These are phyloP conservation scores for Monotropa hypopitys DNA, from an alignment of 179 eudicot genomes.

Conservation along the genomic window DNA sequence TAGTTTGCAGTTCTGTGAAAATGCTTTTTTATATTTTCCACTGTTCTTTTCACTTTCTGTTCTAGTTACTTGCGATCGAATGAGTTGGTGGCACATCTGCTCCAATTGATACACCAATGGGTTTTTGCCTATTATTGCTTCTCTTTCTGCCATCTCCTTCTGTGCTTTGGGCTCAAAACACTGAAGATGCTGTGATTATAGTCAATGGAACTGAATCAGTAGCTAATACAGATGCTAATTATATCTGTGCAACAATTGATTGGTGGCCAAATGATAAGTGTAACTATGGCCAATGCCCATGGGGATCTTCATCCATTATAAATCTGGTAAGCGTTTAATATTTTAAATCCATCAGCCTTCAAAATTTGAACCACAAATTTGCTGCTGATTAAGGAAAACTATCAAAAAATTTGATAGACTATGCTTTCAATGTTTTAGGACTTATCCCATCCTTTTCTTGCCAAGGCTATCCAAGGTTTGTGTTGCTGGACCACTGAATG, in stretches of 20 bases:
- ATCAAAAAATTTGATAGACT: constrained; percentile 2
- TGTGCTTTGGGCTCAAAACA: constrained; percentile 39
- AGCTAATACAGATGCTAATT: constrained; percentile 61
- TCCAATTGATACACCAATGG: constrained; percentile 32
- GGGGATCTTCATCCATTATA: constrained; percentile 67
- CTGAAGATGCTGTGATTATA: constrained; percentile 30
- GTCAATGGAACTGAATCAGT: constrained; percentile 44
- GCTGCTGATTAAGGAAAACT: not conserved
- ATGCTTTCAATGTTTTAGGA: constrained; percentile 32
- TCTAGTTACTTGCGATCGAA: constrained; percentile 3
- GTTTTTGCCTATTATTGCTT: constrained; percentile 21
- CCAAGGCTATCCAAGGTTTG: constrained; percentile 65
- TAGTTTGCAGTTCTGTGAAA: not conserved
- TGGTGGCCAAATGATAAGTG: constrained; percentile 97
- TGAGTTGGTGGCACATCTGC: constrained; percentile 4
- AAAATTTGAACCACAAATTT: not conserved
- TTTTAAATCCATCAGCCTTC: not conserved
- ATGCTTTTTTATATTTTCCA: not conserved
- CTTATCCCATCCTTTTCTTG: constrained; percentile 58
- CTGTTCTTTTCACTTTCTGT: not conserved
- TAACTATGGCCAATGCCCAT: constrained; percentile 72
- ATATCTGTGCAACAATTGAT: constrained; percentile 82
- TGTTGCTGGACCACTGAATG: not conserved
- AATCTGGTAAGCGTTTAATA: constrained; percentile 46
- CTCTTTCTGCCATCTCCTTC: constrained; percentile 37